phyloP scores from a whole-genome alignment of 2,329 filamentous ascomycete species.

The Arthrobotrys megalospora region DNA sequence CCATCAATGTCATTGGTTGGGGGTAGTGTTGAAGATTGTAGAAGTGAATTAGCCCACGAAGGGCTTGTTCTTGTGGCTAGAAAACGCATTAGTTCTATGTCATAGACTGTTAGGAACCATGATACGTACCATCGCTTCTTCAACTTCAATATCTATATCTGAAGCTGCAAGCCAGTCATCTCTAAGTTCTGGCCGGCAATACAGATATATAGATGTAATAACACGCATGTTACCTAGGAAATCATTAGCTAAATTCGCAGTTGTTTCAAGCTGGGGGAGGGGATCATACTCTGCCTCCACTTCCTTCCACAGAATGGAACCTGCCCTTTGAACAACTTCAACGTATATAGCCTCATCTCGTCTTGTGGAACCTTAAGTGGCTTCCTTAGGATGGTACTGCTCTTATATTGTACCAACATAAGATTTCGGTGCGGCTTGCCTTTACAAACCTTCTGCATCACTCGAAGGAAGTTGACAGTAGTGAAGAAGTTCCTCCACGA shows the following conservation, averaged over 20 bases:
- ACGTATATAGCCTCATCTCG: constrained; percentile 88
- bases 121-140: constrained; percentile 77
- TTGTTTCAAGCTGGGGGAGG: not conserved
- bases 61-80: constrained; percentile 85
- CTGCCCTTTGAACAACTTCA: constrained; percentile 98
- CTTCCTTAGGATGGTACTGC: constrained; percentile 90
- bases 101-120: not conserved
- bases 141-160: constrained; percentile 93
- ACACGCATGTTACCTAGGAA: constrained; percentile 86
- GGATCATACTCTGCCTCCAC: constrained; percentile 81
- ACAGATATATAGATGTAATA: constrained; percentile 95
- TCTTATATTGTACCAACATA: constrained; percentile 95
- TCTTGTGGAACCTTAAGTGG: constrained; percentile 91
- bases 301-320: constrained; percentile 98
- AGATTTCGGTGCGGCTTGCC: constrained; percentile 95
- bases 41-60: constrained; percentile 93
- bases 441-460: constrained; percentile 98
- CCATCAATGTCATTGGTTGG: constrained; percentile 63
- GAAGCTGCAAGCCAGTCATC: constrained; percentile 95
- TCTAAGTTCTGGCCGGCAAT: constrained; percentile 90
- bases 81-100: not conserved
- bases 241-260: not conserved
- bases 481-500: constrained; percentile 96
- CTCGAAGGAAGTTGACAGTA: constrained; percentile 92
- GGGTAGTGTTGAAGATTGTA: constrained; percentile 73